A percentile compares a stretch with the other conserved stretches of the same genome.
Evolutionary conservation across 23 red algal genomes (phyloP).

Genomic region (Gracilaria gracilis): DNA sequence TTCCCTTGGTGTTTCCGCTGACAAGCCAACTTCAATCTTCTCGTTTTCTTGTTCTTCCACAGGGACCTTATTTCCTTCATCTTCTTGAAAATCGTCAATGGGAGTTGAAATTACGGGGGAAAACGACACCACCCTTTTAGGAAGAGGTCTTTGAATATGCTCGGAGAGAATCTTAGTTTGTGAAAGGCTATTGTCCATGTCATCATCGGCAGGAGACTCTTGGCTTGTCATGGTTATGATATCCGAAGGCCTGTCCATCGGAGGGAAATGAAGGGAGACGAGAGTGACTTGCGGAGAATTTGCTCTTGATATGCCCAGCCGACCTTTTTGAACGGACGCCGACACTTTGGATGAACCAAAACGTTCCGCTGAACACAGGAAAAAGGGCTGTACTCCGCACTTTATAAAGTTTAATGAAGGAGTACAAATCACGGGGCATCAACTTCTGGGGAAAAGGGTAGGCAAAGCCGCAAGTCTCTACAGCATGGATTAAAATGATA

Average conservation of each 20-base stretch:
- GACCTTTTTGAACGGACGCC: slow-evolving; percentile 16
- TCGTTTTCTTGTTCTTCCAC: background rate
- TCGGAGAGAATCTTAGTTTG: background rate
- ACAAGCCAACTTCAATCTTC: background rate
- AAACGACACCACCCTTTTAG: slow-evolving; percentile 27
- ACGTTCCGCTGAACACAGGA: background rate
- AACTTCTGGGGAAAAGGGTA: background rate
- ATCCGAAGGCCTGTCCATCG: background rate
- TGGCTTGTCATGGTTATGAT: background rate
- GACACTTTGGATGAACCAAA: background rate
- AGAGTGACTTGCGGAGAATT: background rate
- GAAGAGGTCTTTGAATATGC: slow-evolving; percentile 6
- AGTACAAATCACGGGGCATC: slow-evolving; percentile 2
- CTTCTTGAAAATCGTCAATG: background rate
- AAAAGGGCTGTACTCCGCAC: background rate
- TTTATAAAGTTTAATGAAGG: background rate
- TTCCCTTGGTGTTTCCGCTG: background rate
- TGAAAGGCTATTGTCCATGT: background rate
- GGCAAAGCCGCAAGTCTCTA: background rate
- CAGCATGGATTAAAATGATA: background rate
- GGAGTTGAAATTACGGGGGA: slow-evolving; percentile 22
- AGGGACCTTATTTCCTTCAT: background rate
- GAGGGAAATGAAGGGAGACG: background rate
- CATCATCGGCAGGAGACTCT: background rate
- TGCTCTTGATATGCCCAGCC: background rate